Base-by-base conservation (phyloP, 257 asterid genomes). In the Verbascum thapsus region DNA sequence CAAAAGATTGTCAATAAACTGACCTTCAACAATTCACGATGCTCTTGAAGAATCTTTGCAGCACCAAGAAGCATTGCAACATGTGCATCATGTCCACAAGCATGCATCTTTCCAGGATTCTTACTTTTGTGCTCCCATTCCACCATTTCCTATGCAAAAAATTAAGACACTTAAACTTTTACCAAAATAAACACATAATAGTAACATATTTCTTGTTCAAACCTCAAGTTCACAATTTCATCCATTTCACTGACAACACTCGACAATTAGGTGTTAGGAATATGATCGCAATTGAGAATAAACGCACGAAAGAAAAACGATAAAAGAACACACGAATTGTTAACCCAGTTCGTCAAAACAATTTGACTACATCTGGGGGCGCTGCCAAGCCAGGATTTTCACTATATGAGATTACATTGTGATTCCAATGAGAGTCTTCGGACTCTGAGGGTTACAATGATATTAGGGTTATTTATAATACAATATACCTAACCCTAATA, bases 81-180 rank as follows among this genome's bases (percentile, higher is more conserved):
- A 78, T 94, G 99, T 42, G 99, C 85, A 82, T 94, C 99, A 61
- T 90, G 99, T 35, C 97, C 99, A 71, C 99, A 94, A 58, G 96
- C 96, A 50, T 90, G 99, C 99, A 94, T 94, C 64, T 85, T 87
- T 47, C 95, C 99, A 55, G 85, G 81, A 56, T 53, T 81, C 77
- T 81, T 94, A 74, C 99, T 94, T 84, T 87, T 94, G 74, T 94
- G 95, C 68, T 90, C 94, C 97, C 96, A 88, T 55, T 90, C 95
- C 74, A 94, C 85, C 95, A 83, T 63, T 94, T 94, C 99, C 99
- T 92, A 38, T 8, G 55, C 3, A 73, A 49, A n/a, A 56, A 63
- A 47, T 10, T 8, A 40, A 67, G 39, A 18, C 63, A 48, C 23
- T 19, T 4, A 11, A 37, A 42, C 7, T 52, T n/a, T 16, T 12